These are phyloP conservation scores for Backusella sp. DNA, from an alignment of 192 early-diverging fungal genomes.

Conservation along the genomic window DNA sequence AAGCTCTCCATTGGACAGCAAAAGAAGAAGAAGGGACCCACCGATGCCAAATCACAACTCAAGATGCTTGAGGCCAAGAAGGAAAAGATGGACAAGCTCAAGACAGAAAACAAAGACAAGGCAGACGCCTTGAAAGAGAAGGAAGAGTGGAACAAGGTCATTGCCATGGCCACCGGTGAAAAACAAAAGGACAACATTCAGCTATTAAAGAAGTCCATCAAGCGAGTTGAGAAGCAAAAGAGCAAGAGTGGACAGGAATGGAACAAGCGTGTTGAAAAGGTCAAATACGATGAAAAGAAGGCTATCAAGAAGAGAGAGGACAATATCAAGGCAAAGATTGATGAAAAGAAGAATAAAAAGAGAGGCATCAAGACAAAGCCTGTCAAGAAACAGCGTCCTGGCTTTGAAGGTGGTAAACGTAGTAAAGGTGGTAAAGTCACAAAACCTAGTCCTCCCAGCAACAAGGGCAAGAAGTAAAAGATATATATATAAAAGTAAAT, in stretches of 20 bases:
- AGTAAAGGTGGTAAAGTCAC: conserved; percentile 20
- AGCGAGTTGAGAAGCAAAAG: conserved; percentile 81
- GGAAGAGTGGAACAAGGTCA: conserved; percentile 78
- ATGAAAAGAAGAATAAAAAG: conserved; percentile 74
- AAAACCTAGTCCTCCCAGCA: conserved; percentile 1
- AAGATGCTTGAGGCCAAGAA: conserved; percentile 73
- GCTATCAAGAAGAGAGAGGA: conserved; percentile 77
- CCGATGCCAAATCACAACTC: conserved; percentile 60
- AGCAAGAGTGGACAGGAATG: conserved; percentile 82
- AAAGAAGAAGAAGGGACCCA: conserved; percentile 65
- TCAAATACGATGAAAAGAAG: conserved; percentile 61
- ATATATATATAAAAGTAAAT: not conserved
- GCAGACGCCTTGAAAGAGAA: conserved; percentile 71
- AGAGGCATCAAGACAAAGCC: conserved; percentile 38
- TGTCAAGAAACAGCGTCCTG: conserved; percentile 34
- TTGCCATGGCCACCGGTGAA: conserved; percentile 81
- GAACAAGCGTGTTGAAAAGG: conserved; percentile 71
- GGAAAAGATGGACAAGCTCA: conserved; percentile 74
- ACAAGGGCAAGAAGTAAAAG: conserved; percentile 13
- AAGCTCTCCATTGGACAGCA: conserved; percentile 64
- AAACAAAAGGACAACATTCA: conserved; percentile 91
- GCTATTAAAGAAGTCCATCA: conserved; percentile 89
- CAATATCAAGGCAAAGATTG: conserved; percentile 81
- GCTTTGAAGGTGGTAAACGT: conserved; percentile 38
- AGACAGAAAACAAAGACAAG: conserved; percentile 59